These are phyloP conservation scores for Logfia minima DNA, from an alignment of 129 eudicot genomes.

Conservation along the genomic window DNA sequence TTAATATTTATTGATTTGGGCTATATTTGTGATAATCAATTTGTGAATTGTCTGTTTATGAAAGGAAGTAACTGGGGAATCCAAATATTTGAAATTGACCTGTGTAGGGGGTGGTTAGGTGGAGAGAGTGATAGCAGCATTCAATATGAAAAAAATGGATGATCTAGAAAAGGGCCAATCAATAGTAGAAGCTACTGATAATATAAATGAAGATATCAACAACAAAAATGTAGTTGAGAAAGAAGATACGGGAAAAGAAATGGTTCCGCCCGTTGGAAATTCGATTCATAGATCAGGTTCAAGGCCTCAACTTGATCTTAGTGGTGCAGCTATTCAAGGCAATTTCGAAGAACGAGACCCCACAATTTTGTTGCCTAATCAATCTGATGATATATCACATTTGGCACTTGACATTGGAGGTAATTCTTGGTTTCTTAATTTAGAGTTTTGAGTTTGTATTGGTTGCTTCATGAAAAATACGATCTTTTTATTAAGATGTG, in stretches of 20 bases:
- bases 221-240: conserved; percentile 4
- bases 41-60: conserved; percentile 28
- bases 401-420: conserved; percentile 97
- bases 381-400: conserved; percentile 95
- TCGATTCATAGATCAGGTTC: conserved; percentile 79
- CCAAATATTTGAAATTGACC: conserved; percentile 44
- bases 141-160: conserved; percentile 37
- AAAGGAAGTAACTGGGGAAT: conserved; percentile 20
- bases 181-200: conserved; percentile 35
- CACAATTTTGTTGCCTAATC: conserved; percentile 89
- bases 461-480: not conserved
- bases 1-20: conserved; percentile 16
- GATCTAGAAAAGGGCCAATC: conserved; percentile 33
- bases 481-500: not conserved
- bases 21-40: conserved; percentile 11
- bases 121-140: conserved; percentile 28
- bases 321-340: conserved; percentile 96
- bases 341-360: conserved; percentile 98
- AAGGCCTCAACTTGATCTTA: conserved; percentile 87
- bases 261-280: conserved; percentile 60
- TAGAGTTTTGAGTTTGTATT: conserved; percentile 13
- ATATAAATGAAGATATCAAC: conserved; percentile 37
- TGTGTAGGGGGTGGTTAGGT: conserved; percentile 38
- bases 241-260: conserved; percentile 53
- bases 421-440: conserved; percentile 24